Base-by-base conservation (phyloP, 2,329 filamentous ascomycete genomes). In the Aquanectria penicillioides region DNA sequence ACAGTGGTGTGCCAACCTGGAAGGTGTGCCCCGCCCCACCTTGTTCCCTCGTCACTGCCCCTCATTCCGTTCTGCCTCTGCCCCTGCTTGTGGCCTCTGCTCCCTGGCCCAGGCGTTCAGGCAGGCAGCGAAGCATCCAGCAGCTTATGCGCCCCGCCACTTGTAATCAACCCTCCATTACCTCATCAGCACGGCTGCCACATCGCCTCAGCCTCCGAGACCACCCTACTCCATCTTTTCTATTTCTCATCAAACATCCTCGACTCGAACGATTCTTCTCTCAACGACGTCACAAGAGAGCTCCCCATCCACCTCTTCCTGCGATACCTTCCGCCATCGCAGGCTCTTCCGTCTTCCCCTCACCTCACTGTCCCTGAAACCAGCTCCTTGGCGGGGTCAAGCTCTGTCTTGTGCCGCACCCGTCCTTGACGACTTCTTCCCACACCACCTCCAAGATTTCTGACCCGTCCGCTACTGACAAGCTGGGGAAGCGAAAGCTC, bases 401-500 rank as follows among this genome's bases (percentile, higher is more conserved):
- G 70, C 73, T 77, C 68, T 71, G 72, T 70, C 66, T 70, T 69
- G 73, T 74, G 71, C 72, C 73, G 66, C 66, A 69, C 71, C 64
- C n/a, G 63, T 66, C 64, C 59, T 68, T 33, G 50, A 58, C 48
- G 43, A 68, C 66, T 53, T 58, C 59, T 46, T 53, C 51, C 50
- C 59, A 38, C 56, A 60, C 53, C 50, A 58, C 61, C 61, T 69
- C 70, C 74, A 77, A 73, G 61, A 78, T 77, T 76, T 65, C 73
- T 48, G 70, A 70, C 52, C 57, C 66, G 52, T 58, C 65, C 58
- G 66, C 59, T 51, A 69, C 64, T 71, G 79, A 75, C 80, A 85
- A 85, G 77, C 83, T 85, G 84, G 86, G 85, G 82, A 89, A 89
- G 81, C 86, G 87, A 78, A 89, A 87, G 78, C 79, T 87, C 70